Evolutionary conservation across 139 green algal genomes (phyloP), one percentile per base, ranked within the genome.

Genomic region (Gonium pectorale): DNA sequence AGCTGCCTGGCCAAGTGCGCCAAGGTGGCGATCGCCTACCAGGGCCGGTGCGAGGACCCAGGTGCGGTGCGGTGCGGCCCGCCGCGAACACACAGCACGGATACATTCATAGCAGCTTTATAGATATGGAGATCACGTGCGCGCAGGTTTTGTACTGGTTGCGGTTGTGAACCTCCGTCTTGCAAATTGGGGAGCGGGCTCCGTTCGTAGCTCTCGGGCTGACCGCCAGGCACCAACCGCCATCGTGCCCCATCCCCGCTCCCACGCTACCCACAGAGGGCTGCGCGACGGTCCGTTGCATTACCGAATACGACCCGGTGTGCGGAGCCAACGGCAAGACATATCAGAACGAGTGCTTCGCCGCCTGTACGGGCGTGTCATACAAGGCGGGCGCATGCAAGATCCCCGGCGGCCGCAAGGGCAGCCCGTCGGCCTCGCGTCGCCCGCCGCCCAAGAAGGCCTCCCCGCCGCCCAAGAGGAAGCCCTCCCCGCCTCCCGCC

Each of bases 1-100:
- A 66, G 38, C 66, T 88, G 84, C 84, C 79, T 72, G 38, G 84
- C 75, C 31, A 81, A 73, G 22, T 88, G 84, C 41, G 70, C 60
- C 29, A 38, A 44, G 52, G 21, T 75, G 33, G 31, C n/a, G 1
- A 72, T 87, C 0, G 72, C 64, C 0, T 91, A 87, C 56, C 46
- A 72, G 49, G 86, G 86, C n/a, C 24, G 29, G 40, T 90, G 86
- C 43, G 73, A 64, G 4, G 26, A 69, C 54, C n/a, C 54, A 38
- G 27, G 73, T 81, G 29, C 17, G 72, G 5, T 3, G 29, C 31
- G 11, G 6, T 43, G 8, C 46, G 11, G 46, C 46, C 11, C 46
- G 46, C 46, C 46, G 46, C 46, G 15, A 15, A 15, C 46, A 24
- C 13, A 54, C 46, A 54, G 46, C 13, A 54, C 13, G 11, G 46